Evolutionary conservation across 1,284 basidiomycete species (phyloP).

Genomic region (Ustilago tritici): DNA sequence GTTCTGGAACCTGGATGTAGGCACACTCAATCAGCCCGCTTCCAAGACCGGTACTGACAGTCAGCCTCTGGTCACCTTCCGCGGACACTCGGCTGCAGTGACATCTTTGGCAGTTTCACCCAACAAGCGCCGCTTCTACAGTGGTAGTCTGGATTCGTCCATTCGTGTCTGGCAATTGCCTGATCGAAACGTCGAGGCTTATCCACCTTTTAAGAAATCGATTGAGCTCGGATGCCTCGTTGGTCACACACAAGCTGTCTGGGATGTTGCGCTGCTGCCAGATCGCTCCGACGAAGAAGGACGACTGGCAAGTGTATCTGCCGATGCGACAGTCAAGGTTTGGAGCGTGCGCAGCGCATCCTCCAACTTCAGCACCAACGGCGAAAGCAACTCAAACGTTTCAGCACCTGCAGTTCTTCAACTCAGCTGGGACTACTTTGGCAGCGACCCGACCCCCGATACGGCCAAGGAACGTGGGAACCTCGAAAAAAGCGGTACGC

Average conservation of each 20-base stretch:
- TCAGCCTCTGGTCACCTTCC: slow-evolving; percentile 79
- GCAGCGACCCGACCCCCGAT: slow-evolving; percentile 70
- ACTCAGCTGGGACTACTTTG: slow-evolving; percentile 81
- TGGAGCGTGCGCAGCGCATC: slow-evolving; percentile 74
- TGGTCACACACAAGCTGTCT: slow-evolving; percentile 93
- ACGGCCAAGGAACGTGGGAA: slow-evolving; percentile 70
- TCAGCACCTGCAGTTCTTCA: slow-evolving; percentile 40
- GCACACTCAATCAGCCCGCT: slow-evolving; percentile 40
- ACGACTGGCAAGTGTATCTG: slow-evolving; percentile 86
- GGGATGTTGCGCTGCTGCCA: slow-evolving; percentile 81
- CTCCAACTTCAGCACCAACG: slow-evolving; percentile 5
- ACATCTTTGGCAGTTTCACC: slow-evolving; percentile 88
- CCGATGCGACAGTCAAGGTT: slow-evolving; percentile 90
- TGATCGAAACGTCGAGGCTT: slow-evolving; percentile 73
- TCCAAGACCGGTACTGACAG: slow-evolving; percentile 42
- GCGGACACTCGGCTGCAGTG: slow-evolving; percentile 92
- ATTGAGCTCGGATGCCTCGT: slow-evolving; percentile 82
- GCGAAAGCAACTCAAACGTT: slow-evolving; percentile 9
- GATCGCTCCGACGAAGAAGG: slow-evolving; percentile 53
- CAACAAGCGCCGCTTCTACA: slow-evolving; percentile 82
- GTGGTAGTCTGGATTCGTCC: slow-evolving; percentile 90
- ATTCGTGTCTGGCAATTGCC: slow-evolving; percentile 87
- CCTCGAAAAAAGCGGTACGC: slow-evolving; percentile 39
- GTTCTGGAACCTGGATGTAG: slow-evolving; percentile 81
- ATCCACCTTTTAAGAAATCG: slow-evolving; percentile 86